Evolutionary conservation across 2,329 filamentous ascomycete genomes (phyloP).

Genomic region (Plectosphaerella sp.): DNA sequence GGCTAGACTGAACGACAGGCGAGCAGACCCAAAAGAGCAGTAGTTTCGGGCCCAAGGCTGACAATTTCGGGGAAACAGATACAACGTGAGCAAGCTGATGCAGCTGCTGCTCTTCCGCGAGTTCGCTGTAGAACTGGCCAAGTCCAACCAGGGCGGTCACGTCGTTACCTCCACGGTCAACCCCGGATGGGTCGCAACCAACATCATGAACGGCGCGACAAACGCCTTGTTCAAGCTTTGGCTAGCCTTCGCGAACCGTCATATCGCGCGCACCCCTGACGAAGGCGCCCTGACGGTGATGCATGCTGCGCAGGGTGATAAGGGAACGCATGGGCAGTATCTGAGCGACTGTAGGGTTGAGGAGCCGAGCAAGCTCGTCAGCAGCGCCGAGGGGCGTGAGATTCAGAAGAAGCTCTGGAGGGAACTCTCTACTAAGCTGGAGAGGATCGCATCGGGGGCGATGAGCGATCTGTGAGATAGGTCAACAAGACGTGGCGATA

Average conservation of each 20-base stretch:
- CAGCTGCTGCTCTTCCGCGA: too few relatives aligned
- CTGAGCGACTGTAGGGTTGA: constrained; percentile 26
- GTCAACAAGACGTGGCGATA: too few relatives aligned
- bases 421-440: background rate
- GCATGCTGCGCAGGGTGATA: constrained; percentile 26
- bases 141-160: too few relatives aligned
- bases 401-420: background rate
- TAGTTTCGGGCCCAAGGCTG: too few relatives aligned
- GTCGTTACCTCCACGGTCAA: too few relatives aligned
- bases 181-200: too few relatives aligned
- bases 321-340: constrained; percentile 33
- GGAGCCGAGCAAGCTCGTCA: background rate
- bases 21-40: too few relatives aligned
- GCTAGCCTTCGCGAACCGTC: background rate
- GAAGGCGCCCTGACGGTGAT: constrained; percentile 32
- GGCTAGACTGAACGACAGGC: too few relatives aligned
- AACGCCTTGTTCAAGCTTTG: constrained; percentile 1
- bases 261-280: constrained; percentile 28
- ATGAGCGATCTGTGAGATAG: background rate
- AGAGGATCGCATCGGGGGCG: background rate
- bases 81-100: too few relatives aligned
- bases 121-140: too few relatives aligned
- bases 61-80: too few relatives aligned
- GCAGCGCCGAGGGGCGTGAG: background rate
- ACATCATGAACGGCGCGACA: too few relatives aligned